These are phyloP conservation scores for Tetrapyrgos nigripes DNA, from an alignment of 1,284 basidiomycete species.

Conservation along the genomic window DNA sequence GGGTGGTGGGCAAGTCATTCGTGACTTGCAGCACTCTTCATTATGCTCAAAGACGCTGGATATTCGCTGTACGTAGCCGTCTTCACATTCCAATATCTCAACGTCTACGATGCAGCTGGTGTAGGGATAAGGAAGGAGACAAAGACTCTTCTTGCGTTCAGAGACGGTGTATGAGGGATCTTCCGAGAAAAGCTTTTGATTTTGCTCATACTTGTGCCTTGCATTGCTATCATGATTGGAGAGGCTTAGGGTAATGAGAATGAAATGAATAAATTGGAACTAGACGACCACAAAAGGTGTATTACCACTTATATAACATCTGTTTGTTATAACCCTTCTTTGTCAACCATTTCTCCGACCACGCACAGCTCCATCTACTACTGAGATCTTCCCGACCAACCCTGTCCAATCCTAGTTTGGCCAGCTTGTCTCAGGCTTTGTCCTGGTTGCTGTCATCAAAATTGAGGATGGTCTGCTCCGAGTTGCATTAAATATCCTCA, in stretches of 20 bases:
- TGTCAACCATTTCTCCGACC: not conserved
- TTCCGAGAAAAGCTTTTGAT: too few relatives aligned
- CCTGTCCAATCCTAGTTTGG: not conserved
- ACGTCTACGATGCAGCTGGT: constrained; percentile 42
- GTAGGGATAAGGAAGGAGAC: constrained; percentile 27
- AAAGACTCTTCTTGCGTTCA: constrained; percentile 1
- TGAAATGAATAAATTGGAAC: not conserved
- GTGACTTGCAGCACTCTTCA: constrained; percentile 23
- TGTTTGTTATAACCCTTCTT: too few relatives aligned
- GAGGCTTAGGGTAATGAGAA: not conserved
- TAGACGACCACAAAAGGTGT: not conserved
- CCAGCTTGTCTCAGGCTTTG: too few relatives aligned
- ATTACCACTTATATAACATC: constrained; percentile 1
- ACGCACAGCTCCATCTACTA: not conserved
- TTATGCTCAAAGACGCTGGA: constrained; percentile 32
- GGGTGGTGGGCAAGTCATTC: constrained; percentile 26
- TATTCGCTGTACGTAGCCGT: constrained; percentile 20
- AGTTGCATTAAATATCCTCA: too few relatives aligned
- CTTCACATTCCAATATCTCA: constrained; percentile 29
- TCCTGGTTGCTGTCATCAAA: too few relatives aligned
- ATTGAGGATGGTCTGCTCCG: too few relatives aligned
- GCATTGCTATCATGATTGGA: not conserved
- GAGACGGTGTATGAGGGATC: too few relatives aligned
- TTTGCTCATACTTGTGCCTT: not conserved
- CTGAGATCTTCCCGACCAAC: not conserved